These are phyloP conservation scores for Ophiosphaerella narmari DNA, from an alignment of 2,329 filamentous ascomycete species.

Conservation along the genomic window DNA sequence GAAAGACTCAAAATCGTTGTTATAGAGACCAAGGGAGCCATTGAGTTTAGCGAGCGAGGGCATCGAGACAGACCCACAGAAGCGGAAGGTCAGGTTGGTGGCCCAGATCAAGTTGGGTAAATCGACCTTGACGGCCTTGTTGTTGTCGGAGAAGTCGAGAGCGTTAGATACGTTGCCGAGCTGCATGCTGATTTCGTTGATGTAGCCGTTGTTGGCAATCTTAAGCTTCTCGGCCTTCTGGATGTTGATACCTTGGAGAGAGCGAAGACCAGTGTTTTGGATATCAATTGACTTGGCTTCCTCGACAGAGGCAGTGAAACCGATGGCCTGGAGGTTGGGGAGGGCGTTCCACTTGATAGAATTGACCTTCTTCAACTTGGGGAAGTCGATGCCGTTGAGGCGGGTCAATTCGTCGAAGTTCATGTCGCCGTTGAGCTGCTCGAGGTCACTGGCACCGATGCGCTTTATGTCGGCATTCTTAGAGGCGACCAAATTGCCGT, in stretches of 20 bases:
- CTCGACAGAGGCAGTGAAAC: conserved; percentile 68
- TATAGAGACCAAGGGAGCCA: conserved; percentile 82
- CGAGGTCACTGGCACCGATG: conserved; percentile 65
- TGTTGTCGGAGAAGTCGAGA: conserved; percentile 81
- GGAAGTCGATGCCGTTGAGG: conserved; percentile 71
- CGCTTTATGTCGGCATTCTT: conserved; percentile 66
- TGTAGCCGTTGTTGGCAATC: conserved; percentile 83
- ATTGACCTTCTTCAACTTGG: conserved; percentile 66
- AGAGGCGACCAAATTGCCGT: conserved; percentile 57
- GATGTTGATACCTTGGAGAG: conserved; percentile 81
- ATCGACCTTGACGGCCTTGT: conserved; percentile 68
- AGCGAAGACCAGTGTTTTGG: conserved; percentile 81
- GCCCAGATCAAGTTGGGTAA: conserved; percentile 81
- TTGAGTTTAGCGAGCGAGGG: conserved; percentile 75
- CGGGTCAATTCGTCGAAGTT: conserved; percentile 69
- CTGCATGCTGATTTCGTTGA: conserved; percentile 76
- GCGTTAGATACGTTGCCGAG: conserved; percentile 74
- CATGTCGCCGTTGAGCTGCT: conserved; percentile 72
- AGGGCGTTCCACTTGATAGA: conserved; percentile 75
- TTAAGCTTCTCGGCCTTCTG: conserved; percentile 71
- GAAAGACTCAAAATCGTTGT: conserved; percentile 70
- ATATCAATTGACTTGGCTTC: conserved; percentile 73
- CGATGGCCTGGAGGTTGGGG: conserved; percentile 63
- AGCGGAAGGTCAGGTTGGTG: conserved; percentile 80
- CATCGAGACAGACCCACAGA: conserved; percentile 73